Base-by-base conservation (phyloP, 2,329 filamentous ascomycete genomes). In the Exophiala oligosperma region DNA sequence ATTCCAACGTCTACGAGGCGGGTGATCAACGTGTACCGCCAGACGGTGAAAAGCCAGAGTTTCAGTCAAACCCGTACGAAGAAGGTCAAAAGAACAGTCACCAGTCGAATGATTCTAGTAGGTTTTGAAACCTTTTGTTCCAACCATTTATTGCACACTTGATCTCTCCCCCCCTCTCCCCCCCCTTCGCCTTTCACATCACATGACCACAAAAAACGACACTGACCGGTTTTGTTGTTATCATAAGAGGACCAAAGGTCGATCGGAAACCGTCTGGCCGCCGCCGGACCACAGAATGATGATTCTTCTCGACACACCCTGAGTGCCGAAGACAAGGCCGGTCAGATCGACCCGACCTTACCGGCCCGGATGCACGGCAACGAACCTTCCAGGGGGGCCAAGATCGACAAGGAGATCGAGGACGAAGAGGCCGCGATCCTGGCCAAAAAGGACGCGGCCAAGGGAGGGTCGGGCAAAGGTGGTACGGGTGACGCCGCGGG, bases 51-150 rank as follows among this genome's bases (percentile, higher is more conserved):
- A 57, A 64, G 52, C 21, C 49, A 7, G 64, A 78, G 52, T 69
- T 75, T 46, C 78, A 84, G 68, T 77, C 80, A 21, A 77, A 83
- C 52, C 81, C 85, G 60, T 94, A 84, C 77, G 77, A 92, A 61
- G 88, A 93, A 77, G 90, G 91, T 67, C 79, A 87, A 72, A 72
- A 81, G 58, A 79, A 89, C 72, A 87, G 87, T 52, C 90, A 95
- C 74, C 73, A 80, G 61, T 78, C 81, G 62, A 81, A 82, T 55
- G 89, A 94, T 71, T 84, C 90, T 50, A 93, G 89, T 92, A 81
- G 12, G 60, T 60, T 14, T 24, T 17, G 17, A 17, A 17, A 17
- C 17, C 17, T 17, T 17, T 17, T 17, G 17, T 17, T 17, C 1
- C 17, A 17, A 17, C 17, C 17, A 1, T 17, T 17, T 17, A 17